Percentiles rank a stretch among this genome's conserved stretches.
Evolutionary conservation across 805 yeast species (phyloP).

Genomic region (Barnettozyma pratensis): DNA sequence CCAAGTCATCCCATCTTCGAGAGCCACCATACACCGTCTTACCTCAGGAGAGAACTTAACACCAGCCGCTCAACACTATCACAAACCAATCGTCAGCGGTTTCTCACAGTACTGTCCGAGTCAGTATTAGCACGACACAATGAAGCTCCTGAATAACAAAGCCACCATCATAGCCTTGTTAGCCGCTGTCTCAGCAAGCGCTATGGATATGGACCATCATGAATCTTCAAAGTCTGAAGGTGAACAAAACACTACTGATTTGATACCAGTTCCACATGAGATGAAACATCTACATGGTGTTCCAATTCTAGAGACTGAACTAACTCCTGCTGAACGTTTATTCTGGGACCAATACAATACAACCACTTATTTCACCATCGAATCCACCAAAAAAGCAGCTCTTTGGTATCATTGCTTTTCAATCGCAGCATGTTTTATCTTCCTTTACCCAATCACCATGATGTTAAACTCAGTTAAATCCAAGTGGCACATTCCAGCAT

Average conservation of each 20-base stretch:
- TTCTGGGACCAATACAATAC: conserved; percentile 81
- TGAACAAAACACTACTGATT: conserved; percentile 10
- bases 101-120: too few species aligned
- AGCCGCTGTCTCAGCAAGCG: neutral
- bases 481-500: conserved; percentile 51
- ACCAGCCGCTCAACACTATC: too few species aligned
- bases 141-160: neutral
- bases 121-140: neutral
- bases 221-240: neutral
- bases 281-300: conserved; percentile 54
- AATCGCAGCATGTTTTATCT: conserved; percentile 38
- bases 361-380: conserved; percentile 62
- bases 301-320: conserved; percentile 62
- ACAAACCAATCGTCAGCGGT: too few species aligned
- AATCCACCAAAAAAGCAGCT: conserved; percentile 43
- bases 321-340: conserved; percentile 64
- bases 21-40: too few species aligned
- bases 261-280: conserved; percentile 44
- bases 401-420: conserved; percentile 51
- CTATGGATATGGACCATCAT: conserved; percentile 1
- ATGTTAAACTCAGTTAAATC: conserved; percentile 58
- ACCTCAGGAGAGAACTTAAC: too few species aligned
- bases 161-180: neutral
- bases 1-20: too few species aligned
- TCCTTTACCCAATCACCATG: conserved; percentile 64